These are phyloP conservation scores for Chaetomium sp. DNA, from an alignment of 2,329 filamentous ascomycete genomes.

Conservation along the genomic window DNA sequence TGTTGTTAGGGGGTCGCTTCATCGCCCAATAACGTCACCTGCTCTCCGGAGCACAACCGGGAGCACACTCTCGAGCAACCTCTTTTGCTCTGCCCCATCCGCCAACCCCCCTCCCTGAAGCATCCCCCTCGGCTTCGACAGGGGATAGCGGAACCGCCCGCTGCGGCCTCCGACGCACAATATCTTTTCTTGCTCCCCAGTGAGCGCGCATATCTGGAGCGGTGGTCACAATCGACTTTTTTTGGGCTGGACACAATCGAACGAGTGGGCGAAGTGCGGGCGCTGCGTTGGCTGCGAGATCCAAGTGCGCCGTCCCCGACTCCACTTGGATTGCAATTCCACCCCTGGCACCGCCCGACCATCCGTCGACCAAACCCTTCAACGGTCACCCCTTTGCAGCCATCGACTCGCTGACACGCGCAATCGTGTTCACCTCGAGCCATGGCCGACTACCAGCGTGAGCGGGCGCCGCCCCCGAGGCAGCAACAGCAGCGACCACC, in stretches of 20 bases:
- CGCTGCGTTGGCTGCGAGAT: constrained; percentile 11
- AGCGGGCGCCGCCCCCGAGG: constrained; percentile 37
- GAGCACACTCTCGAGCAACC: constrained; percentile 5
- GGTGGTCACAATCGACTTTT: not conserved
- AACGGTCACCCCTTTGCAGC: not conserved
- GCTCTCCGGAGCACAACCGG: constrained; percentile 10
- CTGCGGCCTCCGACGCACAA: constrained; percentile 10
- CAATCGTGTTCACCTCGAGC: constrained; percentile 28
- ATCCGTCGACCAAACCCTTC: not conserved
- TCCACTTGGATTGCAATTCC: constrained; percentile 21
- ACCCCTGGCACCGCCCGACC: constrained; percentile 1
- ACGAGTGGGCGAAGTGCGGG: constrained; percentile 10
- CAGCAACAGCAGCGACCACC: constrained; percentile 32
- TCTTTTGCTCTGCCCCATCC: constrained; percentile 2
- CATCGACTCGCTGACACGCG: constrained; percentile 6
- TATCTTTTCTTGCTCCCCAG: not conserved
- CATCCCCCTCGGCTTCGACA: constrained; percentile 1
- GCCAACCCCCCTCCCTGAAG: not conserved
- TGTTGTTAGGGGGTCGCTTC: constrained; percentile 13
- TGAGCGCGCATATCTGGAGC: constrained; percentile 2
- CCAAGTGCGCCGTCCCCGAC: constrained; percentile 20
- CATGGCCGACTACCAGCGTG: constrained; percentile 55
- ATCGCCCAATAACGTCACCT: constrained; percentile 14
- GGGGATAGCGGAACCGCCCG: constrained; percentile 10
- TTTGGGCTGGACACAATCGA: not conserved